Percentiles rank a stretch among this genome's conserved stretches.
phyloP scores from a whole-genome alignment of 176 grass and related monocot species.

The Cenchrus americanus region DNA sequence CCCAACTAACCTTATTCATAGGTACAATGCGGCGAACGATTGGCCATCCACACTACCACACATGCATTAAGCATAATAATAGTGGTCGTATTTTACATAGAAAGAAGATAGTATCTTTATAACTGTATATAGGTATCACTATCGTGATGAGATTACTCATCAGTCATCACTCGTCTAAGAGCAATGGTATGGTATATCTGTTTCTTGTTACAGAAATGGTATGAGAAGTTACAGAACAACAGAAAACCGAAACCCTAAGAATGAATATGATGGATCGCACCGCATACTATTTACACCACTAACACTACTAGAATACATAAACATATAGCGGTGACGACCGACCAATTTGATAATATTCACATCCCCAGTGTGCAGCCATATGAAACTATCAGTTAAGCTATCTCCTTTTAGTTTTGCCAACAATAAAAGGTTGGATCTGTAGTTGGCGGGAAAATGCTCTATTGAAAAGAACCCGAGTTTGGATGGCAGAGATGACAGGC shows the following conservation, averaged over 20 bases:
- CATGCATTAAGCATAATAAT: background rate
- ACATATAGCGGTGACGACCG: constrained; percentile 11
- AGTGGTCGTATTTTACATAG: background rate
- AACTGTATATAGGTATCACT: background rate
- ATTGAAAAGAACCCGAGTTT: constrained; percentile 97
- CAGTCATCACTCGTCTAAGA: background rate
- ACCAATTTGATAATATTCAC: constrained; percentile 53
- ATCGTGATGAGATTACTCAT: background rate
- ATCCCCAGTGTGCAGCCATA: constrained; percentile 21
- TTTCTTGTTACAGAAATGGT: background rate
- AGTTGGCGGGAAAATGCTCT: constrained; percentile 73
- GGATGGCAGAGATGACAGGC: constrained; percentile 87
- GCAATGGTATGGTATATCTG: background rate
- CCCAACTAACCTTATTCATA: constrained; percentile 12
- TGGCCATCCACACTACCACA: background rate
- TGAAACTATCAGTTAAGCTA: constrained; percentile 41
- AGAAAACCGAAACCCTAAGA: constrained; percentile 28
- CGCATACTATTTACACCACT: constrained; percentile 33
- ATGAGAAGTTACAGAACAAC: constrained; percentile 16
- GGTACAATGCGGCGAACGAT: background rate
- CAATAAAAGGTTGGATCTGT: constrained; percentile 88
- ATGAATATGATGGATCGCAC: constrained; percentile 39
- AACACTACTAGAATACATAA: background rate
- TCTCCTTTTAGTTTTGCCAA: constrained; percentile 73
- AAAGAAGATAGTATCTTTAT: background rate